A percentile compares a stretch with the other conserved stretches of the same genome.
These are phyloP conservation scores for Ananas comosus DNA, from an alignment of 176 grass and related monocot species.

Conservation along the genomic window DNA sequence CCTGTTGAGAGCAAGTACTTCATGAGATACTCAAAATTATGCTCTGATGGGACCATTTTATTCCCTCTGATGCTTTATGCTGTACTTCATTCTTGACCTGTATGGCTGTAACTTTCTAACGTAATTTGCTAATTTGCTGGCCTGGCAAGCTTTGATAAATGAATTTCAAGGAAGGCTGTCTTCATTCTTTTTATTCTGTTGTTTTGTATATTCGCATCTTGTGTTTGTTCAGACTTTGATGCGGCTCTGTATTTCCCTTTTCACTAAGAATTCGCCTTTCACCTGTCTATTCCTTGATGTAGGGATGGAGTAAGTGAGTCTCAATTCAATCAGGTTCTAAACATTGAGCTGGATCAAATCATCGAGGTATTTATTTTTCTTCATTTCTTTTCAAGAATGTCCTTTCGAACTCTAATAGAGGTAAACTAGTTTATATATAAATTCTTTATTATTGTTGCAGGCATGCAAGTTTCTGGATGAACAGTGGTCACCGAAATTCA, in stretches of 20 bases:
- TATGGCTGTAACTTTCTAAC: no score
- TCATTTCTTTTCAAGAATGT: background rate
- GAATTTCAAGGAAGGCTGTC: background rate
- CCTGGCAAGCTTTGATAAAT: background rate
- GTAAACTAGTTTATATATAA: background rate
- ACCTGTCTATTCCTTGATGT: slow-evolving; percentile 1
- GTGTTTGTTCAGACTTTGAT: background rate
- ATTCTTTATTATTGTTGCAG: slow-evolving; percentile 22
- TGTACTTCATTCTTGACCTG: no score
- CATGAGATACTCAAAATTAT: no score
- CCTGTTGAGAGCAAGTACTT: no score
- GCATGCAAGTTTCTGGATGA: slow-evolving; percentile 81
- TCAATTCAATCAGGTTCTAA: slow-evolving; percentile 79
- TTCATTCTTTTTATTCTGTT: background rate
- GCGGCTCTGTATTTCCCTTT: background rate
- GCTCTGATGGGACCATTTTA: no score
- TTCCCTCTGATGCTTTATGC: no score
- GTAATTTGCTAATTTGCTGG: background rate
- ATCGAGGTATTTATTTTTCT: slow-evolving; percentile 46
- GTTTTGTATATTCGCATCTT: background rate
- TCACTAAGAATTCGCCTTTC: background rate
- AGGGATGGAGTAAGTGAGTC: slow-evolving; percentile 91
- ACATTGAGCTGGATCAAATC: slow-evolving; percentile 86
- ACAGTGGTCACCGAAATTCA: slow-evolving; percentile 63
- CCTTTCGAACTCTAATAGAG: background rate